Base-by-base conservation (phyloP, 2,329 filamentous ascomycete species). In the Trichoderma sp. region DNA sequence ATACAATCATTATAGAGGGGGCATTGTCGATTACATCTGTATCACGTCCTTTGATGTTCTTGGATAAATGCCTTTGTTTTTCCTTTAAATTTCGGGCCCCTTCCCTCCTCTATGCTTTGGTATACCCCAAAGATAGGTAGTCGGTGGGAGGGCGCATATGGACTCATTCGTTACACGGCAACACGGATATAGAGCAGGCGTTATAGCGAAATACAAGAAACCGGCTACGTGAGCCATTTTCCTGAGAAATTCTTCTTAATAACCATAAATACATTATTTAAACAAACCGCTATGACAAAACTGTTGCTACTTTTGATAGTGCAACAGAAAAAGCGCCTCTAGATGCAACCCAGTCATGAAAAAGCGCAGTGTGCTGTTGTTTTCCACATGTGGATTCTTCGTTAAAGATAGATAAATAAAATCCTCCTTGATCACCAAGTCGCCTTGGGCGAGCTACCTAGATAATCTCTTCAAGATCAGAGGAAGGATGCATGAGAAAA, bases 201-300 rank as follows among this genome's bases (percentile, higher is more conserved):
- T 66, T 33, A 66, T n/a, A n/a, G 40, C 53, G 62, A 49, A 58
- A 49, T 29, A 35, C n/a, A 53, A 68, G 56, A 52, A 8, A 40
- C 31, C 5, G 43, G 49, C 11, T 43, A 3, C 13, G 10, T 21
- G n/a, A 43, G 56, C 43, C 40, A 21, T 31, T 16, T 60, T 35
- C 37, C 24, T 43, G 37, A 19, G 37, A 43, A 43, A 27, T n/a
- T 63, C 47, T 53, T 40, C 49, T 64, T 64, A 11, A 27, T 33
- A 40, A 59, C 37, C 55, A 58, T 66, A 66, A 24, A 58, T 66
- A 66, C 63, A 66, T 58, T 55, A 55, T 55, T 11, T 19, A 35
- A 33, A 8, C 64, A 13, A 43, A 16, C 31, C 52, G 56, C 64
- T 59, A 7, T 58, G 55, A 40, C 10, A 52, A 35, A 59, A 53